Evolutionary conservation across 306 rosid genomes (phyloP), one percentile per base, ranked within the genome.

Genomic region (Gastrolobium villosum): DNA sequence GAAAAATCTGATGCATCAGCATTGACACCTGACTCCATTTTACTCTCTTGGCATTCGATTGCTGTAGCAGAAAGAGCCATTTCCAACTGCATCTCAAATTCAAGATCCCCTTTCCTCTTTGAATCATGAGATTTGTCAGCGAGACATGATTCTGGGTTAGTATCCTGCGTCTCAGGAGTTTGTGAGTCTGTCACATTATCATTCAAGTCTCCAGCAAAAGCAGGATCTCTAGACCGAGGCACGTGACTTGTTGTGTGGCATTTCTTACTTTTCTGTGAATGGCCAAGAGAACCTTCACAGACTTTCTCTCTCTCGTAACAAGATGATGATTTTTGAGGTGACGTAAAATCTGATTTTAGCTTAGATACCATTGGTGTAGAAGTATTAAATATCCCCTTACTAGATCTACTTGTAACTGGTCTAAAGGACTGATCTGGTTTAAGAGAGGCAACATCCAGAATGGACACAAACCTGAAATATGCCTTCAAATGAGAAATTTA

Each of bases 41-140:
- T 82, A 72, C 65, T 86, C 75, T 81, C 85, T 7, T 32, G 49
- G 82, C 59, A 65, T 78, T 10, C 86, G 53, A 85, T 41, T 60
- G 84, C 87, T 31, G 97, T 89, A 13, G 93, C 86, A 63, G 97
- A 86, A 72, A 92, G 87, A 86, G 99, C 97, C 87, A 94, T 88
- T 88, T 90, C 85, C 85, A 94, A 76, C 92, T 94, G 97, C 94
- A 90, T 86, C 85, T 90, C 90, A 77, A 87, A 94, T 91, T 94
- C 99, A 83, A 88, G 65, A 85, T 94, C 97, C 79, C 99, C 97
- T 84, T 83, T 94, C 84, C 97, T 89, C 82, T 90, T 94, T 78
- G 75, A 59, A 76, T 78, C 85, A 62, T 61, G 82, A 57, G 86
- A 80, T 70, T 79, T 73, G 68, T 82, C 76, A 28, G 73, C 28